phyloP scores from a whole-genome alignment of 306 rosid species.

The Betula pendula region DNA sequence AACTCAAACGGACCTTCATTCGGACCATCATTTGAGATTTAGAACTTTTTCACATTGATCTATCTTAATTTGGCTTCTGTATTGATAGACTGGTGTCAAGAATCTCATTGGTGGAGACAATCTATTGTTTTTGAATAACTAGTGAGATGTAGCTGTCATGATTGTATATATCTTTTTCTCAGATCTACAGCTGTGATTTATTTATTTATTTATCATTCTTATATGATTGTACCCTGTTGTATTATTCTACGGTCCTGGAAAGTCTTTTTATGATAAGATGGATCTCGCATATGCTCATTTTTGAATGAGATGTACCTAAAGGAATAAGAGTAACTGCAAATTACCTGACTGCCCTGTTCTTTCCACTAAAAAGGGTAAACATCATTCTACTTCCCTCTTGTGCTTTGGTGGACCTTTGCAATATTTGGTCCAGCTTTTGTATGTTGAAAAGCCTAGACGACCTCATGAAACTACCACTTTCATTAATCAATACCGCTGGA shows the following conservation, averaged over 20 bases:
- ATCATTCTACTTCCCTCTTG: neutral
- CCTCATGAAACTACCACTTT: no score
- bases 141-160: neutral
- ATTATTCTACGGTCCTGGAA: neutral
- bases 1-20: no score
- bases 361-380: neutral
- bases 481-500: no score
- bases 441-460: no score
- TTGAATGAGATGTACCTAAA: no score
- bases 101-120: neutral
- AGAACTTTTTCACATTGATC: neutral
- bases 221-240: neutral
- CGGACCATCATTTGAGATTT: neutral
- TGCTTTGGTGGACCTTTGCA: neutral
- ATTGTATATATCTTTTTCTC: neutral
- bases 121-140: neutral
- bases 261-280: neutral
- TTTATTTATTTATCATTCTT: neutral
- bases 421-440: no score
- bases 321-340: neutral
- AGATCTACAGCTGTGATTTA: neutral
- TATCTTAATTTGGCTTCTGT: neutral
- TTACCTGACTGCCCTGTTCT: neutral
- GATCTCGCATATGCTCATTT: neutral
- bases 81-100: neutral